Base-by-base conservation (phyloP, 495 filamentous ascomycete genomes). In the Filosporella fistucella region DNA sequence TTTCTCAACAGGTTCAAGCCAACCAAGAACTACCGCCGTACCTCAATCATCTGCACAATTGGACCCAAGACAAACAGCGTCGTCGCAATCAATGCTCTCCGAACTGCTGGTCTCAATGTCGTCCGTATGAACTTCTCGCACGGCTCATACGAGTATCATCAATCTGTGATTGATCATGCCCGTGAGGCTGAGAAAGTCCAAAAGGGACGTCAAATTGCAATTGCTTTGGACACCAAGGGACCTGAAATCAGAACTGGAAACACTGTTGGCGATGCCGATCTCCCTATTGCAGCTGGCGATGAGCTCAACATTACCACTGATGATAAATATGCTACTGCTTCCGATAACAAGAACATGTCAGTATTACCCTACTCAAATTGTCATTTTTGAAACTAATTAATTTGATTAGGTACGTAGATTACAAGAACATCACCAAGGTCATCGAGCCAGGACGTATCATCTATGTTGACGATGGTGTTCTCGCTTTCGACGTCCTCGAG, bases 91-190 rank as follows among this genome's bases (percentile, higher is more conserved):
- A 96, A 96, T 67, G 73, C 82, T 65, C 84, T 98, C 57, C 88
- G 91, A 64, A 81, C 73, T 58, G 84, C 82, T 53, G 93, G 93
- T 67, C 81, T 96, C 53, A 96, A 96, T 68, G 89, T 98, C 52
- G 93, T 96, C 54, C 94, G 93, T 67, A 94, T 96, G 90, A 98
- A 98, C 81, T 98, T 97, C 68, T 96, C 91, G 54, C 93, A 98
- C 68, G 93, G 93, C 58, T 86, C 86, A 56, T 89, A 98, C 68
- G 91, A 94, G 69, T 95, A 95, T 68, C 88, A 91, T 67, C 85
- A 97, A 73, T 91, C 88, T 34, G 93, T 98, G 58, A 95, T 98
- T 59, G 88, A 98, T 74, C 80, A 98, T 73, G 76, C 91, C 49
- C 85, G 88, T 57, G 74, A 86, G 64, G 91, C 93, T 56, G 91